Percentiles rank a stretch among this genome's conserved stretches.
Evolutionary conservation across 1,284 basidiomycete species (phyloP).

Genomic region (Kwoniella shivajii): DNA sequence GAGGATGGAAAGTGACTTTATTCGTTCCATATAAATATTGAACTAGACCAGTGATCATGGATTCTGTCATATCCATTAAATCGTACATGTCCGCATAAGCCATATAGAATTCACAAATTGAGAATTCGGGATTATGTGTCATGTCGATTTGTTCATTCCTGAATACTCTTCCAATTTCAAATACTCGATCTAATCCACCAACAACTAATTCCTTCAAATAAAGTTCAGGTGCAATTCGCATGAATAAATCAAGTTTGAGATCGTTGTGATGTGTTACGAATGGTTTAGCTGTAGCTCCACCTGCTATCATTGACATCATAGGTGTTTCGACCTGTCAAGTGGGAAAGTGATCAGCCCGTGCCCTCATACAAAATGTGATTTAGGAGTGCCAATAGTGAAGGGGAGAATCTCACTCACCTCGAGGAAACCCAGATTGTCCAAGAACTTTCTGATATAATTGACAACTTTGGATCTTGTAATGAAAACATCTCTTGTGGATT

Average conservation of each 20-base stretch:
- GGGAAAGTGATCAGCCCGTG: not conserved
- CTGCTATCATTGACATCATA: constrained; percentile 96
- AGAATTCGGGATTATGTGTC: constrained; percentile 96
- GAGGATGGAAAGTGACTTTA: constrained; percentile 85
- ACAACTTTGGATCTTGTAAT: constrained; percentile 83
- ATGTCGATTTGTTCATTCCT: constrained; percentile 98
- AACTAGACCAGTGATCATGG: constrained; percentile 87
- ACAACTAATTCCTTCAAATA: constrained; percentile 98
- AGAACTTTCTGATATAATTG: constrained; percentile 87
- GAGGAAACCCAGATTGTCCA: constrained; percentile 92
- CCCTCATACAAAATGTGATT: not conserved
- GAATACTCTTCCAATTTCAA: constrained; percentile 98
- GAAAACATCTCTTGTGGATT: constrained; percentile 87
- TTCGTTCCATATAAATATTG: constrained; percentile 80
- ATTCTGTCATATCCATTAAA: constrained; percentile 96
- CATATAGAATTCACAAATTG: constrained; percentile 99
- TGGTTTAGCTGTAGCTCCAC: constrained; percentile 97
- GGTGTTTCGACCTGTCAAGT: constrained; percentile 92
- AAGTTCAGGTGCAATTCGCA: constrained; percentile 95
- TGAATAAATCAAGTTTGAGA: constrained; percentile 94
- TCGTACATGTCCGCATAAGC: constrained; percentile 99
- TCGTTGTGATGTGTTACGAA: constrained; percentile 99
- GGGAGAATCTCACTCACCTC: constrained; percentile 59
- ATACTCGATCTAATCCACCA: constrained; percentile 95
- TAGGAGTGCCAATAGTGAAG: not conserved